Percentiles rank a stretch among this genome's conserved stretches.
Conservation (phyloP, 441 rosid species). For the Gossypium aridum region DNA sequence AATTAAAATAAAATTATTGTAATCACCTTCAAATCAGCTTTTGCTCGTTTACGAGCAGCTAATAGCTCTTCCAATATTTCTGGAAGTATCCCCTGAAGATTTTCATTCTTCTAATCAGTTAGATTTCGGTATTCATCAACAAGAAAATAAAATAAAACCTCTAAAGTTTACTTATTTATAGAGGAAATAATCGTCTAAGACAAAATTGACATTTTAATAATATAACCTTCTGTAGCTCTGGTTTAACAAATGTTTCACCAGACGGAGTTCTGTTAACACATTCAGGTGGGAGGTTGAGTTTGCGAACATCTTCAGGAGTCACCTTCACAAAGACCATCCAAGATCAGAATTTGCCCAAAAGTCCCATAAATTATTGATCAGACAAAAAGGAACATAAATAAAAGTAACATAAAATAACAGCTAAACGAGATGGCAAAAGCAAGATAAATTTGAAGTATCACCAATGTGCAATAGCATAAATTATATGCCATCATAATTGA, state of each 20-base stretch:
- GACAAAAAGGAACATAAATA: not conserved
- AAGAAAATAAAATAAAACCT: not conserved
- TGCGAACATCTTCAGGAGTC: constrained; percentile 81
- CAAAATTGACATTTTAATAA: not conserved
- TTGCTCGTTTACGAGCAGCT: constrained; percentile 93
- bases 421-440: constrained; percentile 1
- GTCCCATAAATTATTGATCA: not conserved
- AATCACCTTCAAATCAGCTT: constrained; percentile 87
- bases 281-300: constrained; percentile 79
- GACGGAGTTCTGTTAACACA: constrained; percentile 85
- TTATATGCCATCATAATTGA: constrained; percentile 99
- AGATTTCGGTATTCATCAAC: not conserved
- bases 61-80: constrained; percentile 97
- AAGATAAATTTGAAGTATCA: constrained; percentile 26
- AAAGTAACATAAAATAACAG: not conserved
- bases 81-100: constrained; percentile 89
- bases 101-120: constrained; percentile 9
- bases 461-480: constrained; percentile 95
- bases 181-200: not conserved
- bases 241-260: constrained; percentile 91
- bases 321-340: constrained; percentile 44
- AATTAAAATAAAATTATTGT: not conserved
- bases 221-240: constrained; percentile 74
- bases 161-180: not conserved
- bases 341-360: constrained; percentile 21